phyloP scores from a whole-genome alignment of 2,329 filamentous ascomycete species.

The Xylariomycetidae sp. region DNA sequence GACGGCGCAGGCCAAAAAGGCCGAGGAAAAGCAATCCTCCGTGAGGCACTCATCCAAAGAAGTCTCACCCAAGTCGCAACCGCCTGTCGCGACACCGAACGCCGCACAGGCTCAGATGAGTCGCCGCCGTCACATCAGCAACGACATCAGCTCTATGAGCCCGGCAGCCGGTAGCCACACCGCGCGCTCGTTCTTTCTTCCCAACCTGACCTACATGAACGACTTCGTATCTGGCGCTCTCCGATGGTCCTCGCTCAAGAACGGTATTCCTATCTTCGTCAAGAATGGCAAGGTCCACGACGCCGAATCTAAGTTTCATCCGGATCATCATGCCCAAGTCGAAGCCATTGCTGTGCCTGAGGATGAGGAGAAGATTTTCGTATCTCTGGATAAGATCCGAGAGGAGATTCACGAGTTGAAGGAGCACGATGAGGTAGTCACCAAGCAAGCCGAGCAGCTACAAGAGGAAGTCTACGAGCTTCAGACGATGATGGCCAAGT shows the following conservation, averaged over 20 bases:
- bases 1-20: conserved; percentile 21
- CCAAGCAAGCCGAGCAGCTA: conserved; percentile 47
- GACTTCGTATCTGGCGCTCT: conserved; percentile 52
- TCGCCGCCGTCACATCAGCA: conserved; percentile 12
- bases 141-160: conserved; percentile 8
- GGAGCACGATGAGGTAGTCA: conserved; percentile 50
- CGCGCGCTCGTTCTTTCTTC: conserved; percentile 47
- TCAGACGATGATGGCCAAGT: conserved; percentile 41
- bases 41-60: conserved; percentile 10
- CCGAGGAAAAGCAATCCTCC: conserved; percentile 13
- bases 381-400: conserved; percentile 57
- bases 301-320: conserved; percentile 27
- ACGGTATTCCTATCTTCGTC: conserved; percentile 51
- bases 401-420: conserved; percentile 50
- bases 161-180: conserved; percentile 33
- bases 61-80: conserved; percentile 10
- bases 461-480: conserved; percentile 46
- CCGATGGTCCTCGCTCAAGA: conserved; percentile 43
- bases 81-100: conserved; percentile 10
- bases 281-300: conserved; percentile 48
- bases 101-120: conserved; percentile 11
- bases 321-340: conserved; percentile 40
- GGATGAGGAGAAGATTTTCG: conserved; percentile 52
- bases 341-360: conserved; percentile 44
- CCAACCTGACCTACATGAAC: conserved; percentile 48